phyloP scores from a whole-genome alignment of 805 yeast genomes.

The Wickerhamiella domercqiae region DNA sequence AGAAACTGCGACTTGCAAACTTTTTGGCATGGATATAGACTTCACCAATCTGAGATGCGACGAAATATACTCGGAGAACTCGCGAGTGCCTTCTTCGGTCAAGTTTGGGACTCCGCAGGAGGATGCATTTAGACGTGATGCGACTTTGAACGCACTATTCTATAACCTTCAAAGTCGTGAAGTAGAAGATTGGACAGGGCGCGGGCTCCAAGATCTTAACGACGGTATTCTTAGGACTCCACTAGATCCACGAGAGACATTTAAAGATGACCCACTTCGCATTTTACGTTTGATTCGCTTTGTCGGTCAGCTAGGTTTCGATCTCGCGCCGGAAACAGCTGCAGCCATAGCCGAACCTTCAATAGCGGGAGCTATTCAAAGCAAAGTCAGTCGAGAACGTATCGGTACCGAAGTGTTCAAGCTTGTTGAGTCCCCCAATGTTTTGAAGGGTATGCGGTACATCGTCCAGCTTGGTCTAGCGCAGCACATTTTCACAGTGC shows the following conservation, averaged over 20 bases:
- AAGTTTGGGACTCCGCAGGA: constrained; percentile 79
- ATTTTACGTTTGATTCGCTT: constrained; percentile 75
- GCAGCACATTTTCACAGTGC: constrained; percentile 36
- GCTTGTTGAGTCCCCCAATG: constrained; percentile 48
- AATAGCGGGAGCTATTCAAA: constrained; percentile 42
- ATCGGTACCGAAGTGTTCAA: constrained; percentile 76
- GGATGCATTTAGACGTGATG: constrained; percentile 89
- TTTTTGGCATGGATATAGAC: constrained; percentile 76
- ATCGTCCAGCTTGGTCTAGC: constrained; percentile 41
- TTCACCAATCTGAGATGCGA: constrained; percentile 86
- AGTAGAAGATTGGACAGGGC: constrained; percentile 74
- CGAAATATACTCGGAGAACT: constrained; percentile 56
- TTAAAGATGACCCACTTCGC: constrained; percentile 85
- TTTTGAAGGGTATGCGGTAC: constrained; percentile 46
- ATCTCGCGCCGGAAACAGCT: constrained; percentile 39
- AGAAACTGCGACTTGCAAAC: constrained; percentile 87
- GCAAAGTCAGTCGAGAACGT: constrained; percentile 79
- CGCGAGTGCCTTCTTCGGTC: constrained; percentile 66
- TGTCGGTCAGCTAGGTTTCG: constrained; percentile 62
- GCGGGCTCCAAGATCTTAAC: constrained; percentile 58
- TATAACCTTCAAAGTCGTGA: constrained; percentile 54
- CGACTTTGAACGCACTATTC: constrained; percentile 84
- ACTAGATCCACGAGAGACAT: constrained; percentile 67
- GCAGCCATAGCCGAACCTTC: constrained; percentile 47
- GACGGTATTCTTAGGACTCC: constrained; percentile 76